Base-by-base conservation (phyloP, 2,329 filamentous ascomycete genomes). In the Fusarium incarnatum region DNA sequence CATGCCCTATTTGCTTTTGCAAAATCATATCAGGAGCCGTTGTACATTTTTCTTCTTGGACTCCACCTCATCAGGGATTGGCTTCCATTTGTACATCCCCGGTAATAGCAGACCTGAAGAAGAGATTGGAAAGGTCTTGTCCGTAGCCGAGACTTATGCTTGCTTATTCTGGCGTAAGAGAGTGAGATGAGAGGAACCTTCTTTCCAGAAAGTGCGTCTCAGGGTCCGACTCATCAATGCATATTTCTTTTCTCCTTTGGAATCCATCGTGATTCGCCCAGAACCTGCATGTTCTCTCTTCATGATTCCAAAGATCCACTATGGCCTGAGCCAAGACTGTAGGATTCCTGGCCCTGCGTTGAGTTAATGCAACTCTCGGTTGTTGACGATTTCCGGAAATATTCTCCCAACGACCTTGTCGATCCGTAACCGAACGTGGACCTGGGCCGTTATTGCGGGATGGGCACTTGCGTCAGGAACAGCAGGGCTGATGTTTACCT, bases 11-110 rank as follows among this genome's bases (percentile, higher is more conserved):
- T 60, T 32, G 23, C 28, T 28, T 25, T 22, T 50, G 20, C 2
- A 8, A 2, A 41, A 20, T 32, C 18, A 52, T 54, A 28, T 30
- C 54, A 59, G 67, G 37, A 70, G 49, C 25, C 37, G 48, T 68
- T 45, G 18, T 45, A 18, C 23, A 15, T 22, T 16, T 56, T 58
- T 42, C 23, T 52, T 41, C 12, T 5, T 40, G 9, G 18, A 50
- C 55, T 56, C 59, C 63, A 71, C 67, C 13, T 23, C 10, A 45
- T 42, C 67, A 57, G 45, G 54, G 65, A 62, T 63, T 10, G 18
- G 20, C 30, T 25, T 63, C 32, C 30, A 41, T 30, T 23, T n/a
- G 11, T 12, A n/a, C 16, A 18, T 46, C 20, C 32, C 16, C n/a
- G 22, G 6, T 1, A 22, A 23, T 15, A 4, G 9, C 10, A 12